Percentiles rank a stretch among this genome's conserved stretches.
phyloP scores from a whole-genome alignment of 1,284 basidiomycete species.

The Ganoderma lucidum region DNA sequence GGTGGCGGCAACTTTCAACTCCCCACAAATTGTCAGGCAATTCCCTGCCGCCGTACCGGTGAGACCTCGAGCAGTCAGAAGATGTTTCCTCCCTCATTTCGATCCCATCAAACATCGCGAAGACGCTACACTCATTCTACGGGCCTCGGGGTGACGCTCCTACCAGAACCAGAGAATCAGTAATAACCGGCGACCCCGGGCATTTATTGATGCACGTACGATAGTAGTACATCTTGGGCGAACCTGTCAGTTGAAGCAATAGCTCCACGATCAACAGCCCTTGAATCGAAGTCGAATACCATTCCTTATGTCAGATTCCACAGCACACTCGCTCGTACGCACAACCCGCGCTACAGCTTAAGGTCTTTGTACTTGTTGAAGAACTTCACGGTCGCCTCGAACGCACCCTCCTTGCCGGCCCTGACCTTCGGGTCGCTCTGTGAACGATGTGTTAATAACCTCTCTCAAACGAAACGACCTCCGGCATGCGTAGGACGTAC shows the following conservation, averaged over 20 bases:
- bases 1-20: neutral
- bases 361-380: constrained; percentile 38
- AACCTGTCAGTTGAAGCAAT: too few species aligned
- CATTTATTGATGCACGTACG: too few species aligned
- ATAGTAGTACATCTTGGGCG: too few species aligned
- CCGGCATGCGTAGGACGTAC: constrained; percentile 24
- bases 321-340: neutral
- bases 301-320: neutral
- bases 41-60: neutral
- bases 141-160: too few species aligned
- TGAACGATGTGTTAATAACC: constrained; percentile 15
- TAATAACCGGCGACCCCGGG: too few species aligned
- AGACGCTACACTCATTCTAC: too few species aligned
- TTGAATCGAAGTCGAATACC: neutral
- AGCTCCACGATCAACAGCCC: too few species aligned
- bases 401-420: constrained; percentile 51
- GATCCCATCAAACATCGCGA: too few species aligned
- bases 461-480: neutral
- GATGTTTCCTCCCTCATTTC: neutral
- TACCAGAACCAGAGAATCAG: too few species aligned
- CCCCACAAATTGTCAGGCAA: neutral
- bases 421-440: constrained; percentile 48
- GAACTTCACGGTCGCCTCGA: constrained; percentile 48
- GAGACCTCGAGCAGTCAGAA: too few species aligned
- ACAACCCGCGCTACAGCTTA: constrained; percentile 1